phyloP scores from a whole-genome alignment of 768 basidiomycete genomes.

The Tephrocybe rancida region DNA sequence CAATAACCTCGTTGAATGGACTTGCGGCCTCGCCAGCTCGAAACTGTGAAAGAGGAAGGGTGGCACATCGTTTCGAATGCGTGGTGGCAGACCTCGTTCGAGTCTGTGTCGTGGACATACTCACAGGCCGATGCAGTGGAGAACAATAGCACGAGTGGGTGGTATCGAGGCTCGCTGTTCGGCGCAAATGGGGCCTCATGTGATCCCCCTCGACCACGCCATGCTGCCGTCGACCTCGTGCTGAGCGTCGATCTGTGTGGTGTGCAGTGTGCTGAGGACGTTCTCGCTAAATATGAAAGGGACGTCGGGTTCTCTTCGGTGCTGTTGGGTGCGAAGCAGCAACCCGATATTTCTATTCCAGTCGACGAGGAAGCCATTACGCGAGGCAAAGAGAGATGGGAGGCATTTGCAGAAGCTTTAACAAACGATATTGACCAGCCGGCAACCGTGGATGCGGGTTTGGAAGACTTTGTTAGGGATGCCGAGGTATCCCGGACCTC shows the following conservation, averaged over 20 bases:
- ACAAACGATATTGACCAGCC: slow-evolving; percentile 23
- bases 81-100: slow-evolving; percentile 44
- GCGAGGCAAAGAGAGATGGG: slow-evolving; percentile 41
- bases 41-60: slow-evolving; percentile 31
- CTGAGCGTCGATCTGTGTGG: slow-evolving; percentile 45
- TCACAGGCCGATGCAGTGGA: slow-evolving; percentile 19
- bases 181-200: slow-evolving; percentile 11
- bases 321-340: background rate
- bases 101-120: slow-evolving; percentile 43
- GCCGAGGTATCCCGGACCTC: slow-evolving; percentile 15
- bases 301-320: slow-evolving; percentile 42
- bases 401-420: slow-evolving; percentile 41
- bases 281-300: slow-evolving; percentile 39
- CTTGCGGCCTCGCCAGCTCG: slow-evolving; percentile 19
- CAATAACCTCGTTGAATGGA: slow-evolving; percentile 26
- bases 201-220: slow-evolving; percentile 10
- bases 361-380: slow-evolving; percentile 36
- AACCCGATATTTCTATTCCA: slow-evolving; percentile 18
- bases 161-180: slow-evolving; percentile 37
- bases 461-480: slow-evolving; percentile 18
- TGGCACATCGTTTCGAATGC: slow-evolving; percentile 41
- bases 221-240: slow-evolving; percentile 17
- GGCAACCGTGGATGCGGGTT: background rate
- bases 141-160: slow-evolving; percentile 26
- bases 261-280: slow-evolving; percentile 37